Conservation (phyloP, 768 basidiomycete species). For the Boletus rex-veris region DNA sequence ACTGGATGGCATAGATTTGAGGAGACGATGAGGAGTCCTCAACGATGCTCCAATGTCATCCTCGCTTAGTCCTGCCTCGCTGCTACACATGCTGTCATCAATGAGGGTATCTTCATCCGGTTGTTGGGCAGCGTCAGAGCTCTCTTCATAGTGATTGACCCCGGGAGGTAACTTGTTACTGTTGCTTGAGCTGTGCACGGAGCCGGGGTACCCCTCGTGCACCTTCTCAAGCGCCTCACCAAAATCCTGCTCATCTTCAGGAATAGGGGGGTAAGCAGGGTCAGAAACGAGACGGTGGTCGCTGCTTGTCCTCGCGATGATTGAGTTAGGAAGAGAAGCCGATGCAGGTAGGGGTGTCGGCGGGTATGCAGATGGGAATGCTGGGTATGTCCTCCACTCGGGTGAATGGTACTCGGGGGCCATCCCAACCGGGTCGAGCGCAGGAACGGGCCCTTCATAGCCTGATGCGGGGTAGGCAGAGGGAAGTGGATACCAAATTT, state of each 20-base stretch:
- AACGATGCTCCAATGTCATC: constrained; percentile 67
- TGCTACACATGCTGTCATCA: constrained; percentile 27
- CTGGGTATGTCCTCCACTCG: constrained; percentile 72
- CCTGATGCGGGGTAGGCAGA: constrained; percentile 34
- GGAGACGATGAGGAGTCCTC: constrained; percentile 51
- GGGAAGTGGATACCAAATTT: constrained; percentile 63
- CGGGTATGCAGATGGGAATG: constrained; percentile 76
- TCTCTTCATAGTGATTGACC: constrained; percentile 33
- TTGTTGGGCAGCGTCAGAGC: constrained; percentile 2
- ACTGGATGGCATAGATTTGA: constrained; percentile 17
- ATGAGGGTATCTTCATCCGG: constrained; percentile 19
- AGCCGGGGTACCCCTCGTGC: constrained; percentile 59
- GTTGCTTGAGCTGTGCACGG: constrained; percentile 62
- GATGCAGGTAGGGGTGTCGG: constrained; percentile 55
- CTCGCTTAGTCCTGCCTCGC: constrained; percentile 31
- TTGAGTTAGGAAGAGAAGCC: constrained; percentile 29
- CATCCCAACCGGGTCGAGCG: constrained; percentile 19
- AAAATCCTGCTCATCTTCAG: constrained; percentile 62
- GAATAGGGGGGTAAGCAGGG: constrained; percentile 28
- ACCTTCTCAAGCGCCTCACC: constrained; percentile 62
- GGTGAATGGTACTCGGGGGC: constrained; percentile 40
- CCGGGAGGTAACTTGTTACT: constrained; percentile 32
- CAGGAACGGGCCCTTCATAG: constrained; percentile 12
- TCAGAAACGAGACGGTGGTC: constrained; percentile 4
- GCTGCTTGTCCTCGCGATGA: constrained; percentile 1